A percentile compares a stretch with the other conserved stretches of the same genome.
These are phyloP conservation scores for Melaleuca alternifolia DNA, from an alignment of 345 rosid species.

Conservation along the genomic window DNA sequence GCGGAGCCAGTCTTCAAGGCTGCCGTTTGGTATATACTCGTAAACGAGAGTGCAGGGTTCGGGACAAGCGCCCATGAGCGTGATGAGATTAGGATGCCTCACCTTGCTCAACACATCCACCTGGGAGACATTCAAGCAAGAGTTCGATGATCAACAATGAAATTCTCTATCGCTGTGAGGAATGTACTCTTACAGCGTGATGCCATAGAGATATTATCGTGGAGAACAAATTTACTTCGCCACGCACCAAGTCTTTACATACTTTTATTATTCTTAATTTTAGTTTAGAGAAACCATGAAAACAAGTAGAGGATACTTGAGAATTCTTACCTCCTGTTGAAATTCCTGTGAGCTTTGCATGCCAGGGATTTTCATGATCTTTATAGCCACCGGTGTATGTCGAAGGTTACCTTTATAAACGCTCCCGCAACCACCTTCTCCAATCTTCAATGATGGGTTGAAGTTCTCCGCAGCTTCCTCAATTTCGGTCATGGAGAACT, in stretches of 20 bases:
- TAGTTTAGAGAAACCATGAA: neutral
- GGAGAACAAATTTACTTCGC: neutral
- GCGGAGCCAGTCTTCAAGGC: slow-evolving; percentile 74
- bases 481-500: neutral
- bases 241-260: neutral
- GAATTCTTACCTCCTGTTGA: slow-evolving; percentile 1
- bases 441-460: slow-evolving; percentile 4
- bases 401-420: slow-evolving; percentile 3
- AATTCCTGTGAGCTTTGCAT: neutral
- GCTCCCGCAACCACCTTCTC: neutral
- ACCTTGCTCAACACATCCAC: slow-evolving; percentile 14
- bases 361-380: neutral
- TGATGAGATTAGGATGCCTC: slow-evolving; percentile 78
- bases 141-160: neutral
- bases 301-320: neutral
- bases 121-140: neutral
- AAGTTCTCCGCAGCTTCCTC: neutral
- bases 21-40: slow-evolving; percentile 82
- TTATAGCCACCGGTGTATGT: neutral
- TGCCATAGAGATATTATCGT: neutral
- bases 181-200: neutral
- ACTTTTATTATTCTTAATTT: neutral
- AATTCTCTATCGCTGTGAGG: neutral
- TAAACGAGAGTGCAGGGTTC: slow-evolving; percentile 68
- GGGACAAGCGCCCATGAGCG: slow-evolving; percentile 74